Percentiles rank a stretch among this genome's conserved stretches.
phyloP scores from a whole-genome alignment of 495 filamentous ascomycete genomes.

The Lasiosphaeria ovina region DNA sequence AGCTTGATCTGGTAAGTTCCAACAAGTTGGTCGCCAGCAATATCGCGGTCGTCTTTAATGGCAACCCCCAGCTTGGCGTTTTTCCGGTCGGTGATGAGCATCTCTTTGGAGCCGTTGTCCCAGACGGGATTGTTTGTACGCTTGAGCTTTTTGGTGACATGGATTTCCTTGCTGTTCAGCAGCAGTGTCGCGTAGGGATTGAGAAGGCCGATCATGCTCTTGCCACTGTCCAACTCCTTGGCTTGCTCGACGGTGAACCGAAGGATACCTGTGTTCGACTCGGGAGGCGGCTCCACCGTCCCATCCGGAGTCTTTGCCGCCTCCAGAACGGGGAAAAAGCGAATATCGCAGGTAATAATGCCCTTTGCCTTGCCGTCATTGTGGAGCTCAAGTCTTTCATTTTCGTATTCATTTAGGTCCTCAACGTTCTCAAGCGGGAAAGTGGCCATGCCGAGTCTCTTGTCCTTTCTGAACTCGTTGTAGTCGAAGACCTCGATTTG shows the following conservation, averaged over 20 bases:
- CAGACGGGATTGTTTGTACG: constrained; percentile 95
- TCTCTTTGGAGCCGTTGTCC: constrained; percentile 84
- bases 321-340: constrained; percentile 92
- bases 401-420: constrained; percentile 72
- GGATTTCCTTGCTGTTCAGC: constrained; percentile 86
- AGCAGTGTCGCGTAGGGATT: constrained; percentile 87
- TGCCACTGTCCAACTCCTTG: constrained; percentile 88
- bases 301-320: constrained; percentile 70
- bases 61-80: constrained; percentile 81
- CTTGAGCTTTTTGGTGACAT: constrained; percentile 83
- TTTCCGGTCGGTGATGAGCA: constrained; percentile 91
- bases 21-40: constrained; percentile 77
- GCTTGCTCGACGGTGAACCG: constrained; percentile 91
- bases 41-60: constrained; percentile 91
- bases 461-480: constrained; percentile 95
- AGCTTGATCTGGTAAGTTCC: constrained; percentile 93
- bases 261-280: constrained; percentile 88
- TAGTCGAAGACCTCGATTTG: constrained; percentile 84
- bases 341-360: constrained; percentile 74
- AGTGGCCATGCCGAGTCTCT: constrained; percentile 82
- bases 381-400: constrained; percentile 78
- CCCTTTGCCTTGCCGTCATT: constrained; percentile 82
- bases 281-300: constrained; percentile 73
- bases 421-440: constrained; percentile 83
- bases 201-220: constrained; percentile 83